Conservation (phyloP, 1,139 yeast genomes). For the Magnusiomyces paraingens region DNA sequence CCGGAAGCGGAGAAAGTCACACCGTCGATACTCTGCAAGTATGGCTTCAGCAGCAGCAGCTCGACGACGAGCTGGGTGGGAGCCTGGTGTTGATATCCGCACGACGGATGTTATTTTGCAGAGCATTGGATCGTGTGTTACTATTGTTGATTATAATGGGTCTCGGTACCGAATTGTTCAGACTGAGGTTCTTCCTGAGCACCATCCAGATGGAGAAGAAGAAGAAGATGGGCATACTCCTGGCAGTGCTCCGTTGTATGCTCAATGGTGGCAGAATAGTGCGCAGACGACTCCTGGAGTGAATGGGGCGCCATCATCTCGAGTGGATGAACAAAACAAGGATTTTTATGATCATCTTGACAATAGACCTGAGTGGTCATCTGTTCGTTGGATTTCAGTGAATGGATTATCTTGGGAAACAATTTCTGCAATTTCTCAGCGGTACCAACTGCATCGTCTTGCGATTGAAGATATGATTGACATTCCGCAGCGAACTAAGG, state of each 20-base stretch:
- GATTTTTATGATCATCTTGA: constrained; percentile 23
- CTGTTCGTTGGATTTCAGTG: constrained; percentile 49
- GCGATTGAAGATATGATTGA: constrained; percentile 55
- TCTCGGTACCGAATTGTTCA: constrained; percentile 39
- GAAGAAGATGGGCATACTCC: background rate
- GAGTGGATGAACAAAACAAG: constrained; percentile 8
- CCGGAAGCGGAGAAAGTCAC: constrained; percentile 9
- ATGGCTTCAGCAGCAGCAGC: constrained; percentile 20
- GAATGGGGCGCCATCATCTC: background rate
- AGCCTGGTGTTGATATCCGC: constrained; percentile 48
- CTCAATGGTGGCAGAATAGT: background rate
- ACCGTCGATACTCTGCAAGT: constrained; percentile 19
- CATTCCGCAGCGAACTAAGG: constrained; percentile 50
- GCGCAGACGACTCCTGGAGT: background rate
- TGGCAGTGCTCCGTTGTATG: background rate
- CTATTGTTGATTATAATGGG: constrained; percentile 43
- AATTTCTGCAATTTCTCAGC: constrained; percentile 37
- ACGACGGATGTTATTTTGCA: constrained; percentile 44
- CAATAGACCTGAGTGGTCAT: constrained; percentile 42
- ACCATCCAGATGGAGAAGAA: constrained; percentile 5
- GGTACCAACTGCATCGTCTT: constrained; percentile 41
- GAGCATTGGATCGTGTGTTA: constrained; percentile 43
- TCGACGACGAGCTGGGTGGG: constrained; percentile 41
- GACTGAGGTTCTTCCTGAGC: constrained; percentile 23
- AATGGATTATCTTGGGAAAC: constrained; percentile 54